Conservation (phyloP, 2,329 filamentous ascomycete genomes). For the Aureobasidium sp. region DNA sequence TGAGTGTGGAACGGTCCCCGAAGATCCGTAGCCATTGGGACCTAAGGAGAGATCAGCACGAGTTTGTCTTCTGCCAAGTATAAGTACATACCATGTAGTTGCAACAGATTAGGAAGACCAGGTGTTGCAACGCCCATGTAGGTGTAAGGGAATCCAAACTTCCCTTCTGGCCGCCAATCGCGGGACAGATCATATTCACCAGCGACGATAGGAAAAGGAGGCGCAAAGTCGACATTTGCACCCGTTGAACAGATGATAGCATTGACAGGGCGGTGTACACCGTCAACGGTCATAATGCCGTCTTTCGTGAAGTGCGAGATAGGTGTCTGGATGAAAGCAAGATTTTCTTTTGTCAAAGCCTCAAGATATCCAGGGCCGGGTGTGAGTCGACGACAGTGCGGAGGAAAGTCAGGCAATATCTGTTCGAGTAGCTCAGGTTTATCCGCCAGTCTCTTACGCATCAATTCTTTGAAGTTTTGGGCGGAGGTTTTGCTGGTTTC, state of each 20-base stretch:
- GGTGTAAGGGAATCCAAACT: constrained; percentile 55
- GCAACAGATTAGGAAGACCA: constrained; percentile 59
- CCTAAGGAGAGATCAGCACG: constrained; percentile 7
- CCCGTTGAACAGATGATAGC: constrained; percentile 47
- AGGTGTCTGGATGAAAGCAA: constrained; percentile 44
- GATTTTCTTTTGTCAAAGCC: constrained; percentile 19
- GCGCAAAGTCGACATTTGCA: constrained; percentile 26
- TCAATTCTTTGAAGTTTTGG: constrained; percentile 26
- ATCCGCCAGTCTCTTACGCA: constrained; percentile 42
- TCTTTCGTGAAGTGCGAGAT: constrained; percentile 51
- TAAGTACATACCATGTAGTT: constrained; percentile 43
- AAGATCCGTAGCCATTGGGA: constrained; percentile 49
- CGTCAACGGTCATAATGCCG: constrained; percentile 52
- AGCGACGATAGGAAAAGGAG: constrained; percentile 49
- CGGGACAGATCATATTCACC: constrained; percentile 44
- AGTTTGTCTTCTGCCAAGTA: neutral
- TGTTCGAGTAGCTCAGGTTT: constrained; percentile 36
- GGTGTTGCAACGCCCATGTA: constrained; percentile 58
- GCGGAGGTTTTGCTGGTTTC: constrained; percentile 21
- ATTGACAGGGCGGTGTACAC: constrained; percentile 49
- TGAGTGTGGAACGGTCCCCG: constrained; percentile 58
- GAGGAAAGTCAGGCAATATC: constrained; percentile 33
- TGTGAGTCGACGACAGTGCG: constrained; percentile 36
- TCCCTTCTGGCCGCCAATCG: constrained; percentile 48
- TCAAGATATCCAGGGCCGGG: constrained; percentile 37